Conservation (phyloP, 345 rosid species). For the Aquilaria sinensis region DNA sequence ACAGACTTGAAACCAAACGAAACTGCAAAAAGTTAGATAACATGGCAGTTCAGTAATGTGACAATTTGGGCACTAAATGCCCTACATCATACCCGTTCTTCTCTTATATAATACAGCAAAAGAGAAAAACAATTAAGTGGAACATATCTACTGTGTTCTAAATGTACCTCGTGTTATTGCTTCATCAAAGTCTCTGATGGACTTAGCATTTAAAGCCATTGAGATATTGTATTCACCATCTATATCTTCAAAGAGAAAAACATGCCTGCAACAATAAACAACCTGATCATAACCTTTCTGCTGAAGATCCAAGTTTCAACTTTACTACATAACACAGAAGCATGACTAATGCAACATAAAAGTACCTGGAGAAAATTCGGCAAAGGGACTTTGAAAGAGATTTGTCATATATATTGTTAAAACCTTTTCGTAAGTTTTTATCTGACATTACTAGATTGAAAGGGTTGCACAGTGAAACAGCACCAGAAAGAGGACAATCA, state of each 20-base stretch:
- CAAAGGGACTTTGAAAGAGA: constrained; percentile 66
- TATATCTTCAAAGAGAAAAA: constrained; percentile 79
- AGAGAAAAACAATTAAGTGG: background rate
- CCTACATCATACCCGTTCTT: background rate
- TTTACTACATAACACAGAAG: constrained; percentile 8
- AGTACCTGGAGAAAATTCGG: constrained; percentile 59
- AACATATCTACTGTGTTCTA: constrained; percentile 1
- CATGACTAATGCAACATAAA: constrained; percentile 11
- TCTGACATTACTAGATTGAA: constrained; percentile 88
- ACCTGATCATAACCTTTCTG: background rate
- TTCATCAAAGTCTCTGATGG: constrained; percentile 82
- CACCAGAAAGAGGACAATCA: constrained; percentile 63
- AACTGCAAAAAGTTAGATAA: constrained; percentile 36
- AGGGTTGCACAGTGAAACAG: constrained; percentile 89
- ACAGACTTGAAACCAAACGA: constrained; percentile 92
- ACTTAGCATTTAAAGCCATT: constrained; percentile 61
- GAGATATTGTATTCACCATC: constrained; percentile 74
- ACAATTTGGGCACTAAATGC: background rate
- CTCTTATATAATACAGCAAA: background rate
- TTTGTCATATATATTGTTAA: constrained; percentile 77
- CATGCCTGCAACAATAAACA: constrained; percentile 47
- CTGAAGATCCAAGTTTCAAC: constrained; percentile 10
- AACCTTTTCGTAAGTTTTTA: constrained; percentile 90
- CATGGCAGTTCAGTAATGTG: constrained; percentile 7
- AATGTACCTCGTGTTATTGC: constrained; percentile 70